phyloP scores from a whole-genome alignment of 164 flowering plant species.

The Vitis amurensis region DNA sequence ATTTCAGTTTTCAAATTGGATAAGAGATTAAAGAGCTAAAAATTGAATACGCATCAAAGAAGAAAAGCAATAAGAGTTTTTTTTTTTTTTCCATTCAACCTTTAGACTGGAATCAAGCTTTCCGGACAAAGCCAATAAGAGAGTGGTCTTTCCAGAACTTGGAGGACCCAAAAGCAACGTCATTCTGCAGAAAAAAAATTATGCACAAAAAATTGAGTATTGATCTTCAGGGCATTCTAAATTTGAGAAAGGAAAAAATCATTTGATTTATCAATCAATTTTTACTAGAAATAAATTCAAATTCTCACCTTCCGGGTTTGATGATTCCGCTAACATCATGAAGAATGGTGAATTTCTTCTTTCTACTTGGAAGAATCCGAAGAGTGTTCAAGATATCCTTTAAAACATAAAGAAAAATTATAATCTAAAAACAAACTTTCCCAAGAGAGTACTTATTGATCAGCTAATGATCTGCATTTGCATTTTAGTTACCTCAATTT shows the following conservation, averaged over 20 bases:
- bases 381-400: conserved; percentile 45
- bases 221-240: too few relatives aligned
- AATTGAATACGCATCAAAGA: not conserved
- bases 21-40: not conserved
- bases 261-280: too few relatives aligned
- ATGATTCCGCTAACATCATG: conserved; percentile 66
- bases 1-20: not conserved
- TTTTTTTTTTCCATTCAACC: conserved; percentile 22
- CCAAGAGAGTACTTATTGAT: too few relatives aligned
- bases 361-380: conserved; percentile 44
- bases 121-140: conserved; percentile 45
- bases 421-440: not conserved
- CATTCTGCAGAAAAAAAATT: conserved; percentile 20
- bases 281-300: too few relatives aligned
- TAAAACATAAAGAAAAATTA: not conserved
- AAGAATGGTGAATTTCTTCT: conserved; percentile 52
- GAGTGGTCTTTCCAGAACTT: conserved; percentile 48
- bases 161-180: conserved; percentile 53
- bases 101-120: conserved; percentile 43
- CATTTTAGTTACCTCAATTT: conserved; percentile 26
- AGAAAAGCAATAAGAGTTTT: not conserved
- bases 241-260: too few relatives aligned
- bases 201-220: too few relatives aligned
- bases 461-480: not conserved
- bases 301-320: conserved; percentile 60